Evolutionary conservation across 2,329 filamentous ascomycete genomes (phyloP).

Genomic region (Mycogone perniciosa): DNA sequence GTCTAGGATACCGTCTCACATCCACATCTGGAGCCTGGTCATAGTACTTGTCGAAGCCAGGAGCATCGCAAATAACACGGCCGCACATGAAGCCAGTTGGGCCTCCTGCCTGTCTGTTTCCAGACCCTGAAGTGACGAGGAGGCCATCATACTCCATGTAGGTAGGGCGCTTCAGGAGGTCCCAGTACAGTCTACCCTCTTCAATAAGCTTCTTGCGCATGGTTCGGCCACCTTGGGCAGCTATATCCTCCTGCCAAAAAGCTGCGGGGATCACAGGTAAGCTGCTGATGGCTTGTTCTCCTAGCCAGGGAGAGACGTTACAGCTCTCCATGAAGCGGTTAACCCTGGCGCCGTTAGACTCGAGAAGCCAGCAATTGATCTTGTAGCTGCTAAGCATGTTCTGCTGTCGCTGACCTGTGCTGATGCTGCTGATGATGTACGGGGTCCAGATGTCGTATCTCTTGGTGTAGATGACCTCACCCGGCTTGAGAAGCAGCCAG

Average conservation of each 20-base stretch:
- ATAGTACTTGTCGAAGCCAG: conserved; percentile 34
- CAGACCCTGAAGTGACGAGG: conserved; percentile 27
- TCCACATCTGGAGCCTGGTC: conserved; percentile 21
- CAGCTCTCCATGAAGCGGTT: conserved; percentile 33
- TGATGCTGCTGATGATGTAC: conserved; percentile 34
- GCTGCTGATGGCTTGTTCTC: conserved; percentile 37
- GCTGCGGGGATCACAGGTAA: conserved; percentile 37
- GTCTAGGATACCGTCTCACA: conserved; percentile 4
- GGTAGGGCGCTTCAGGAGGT: conserved; percentile 37
- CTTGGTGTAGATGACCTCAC: conserved; percentile 38
- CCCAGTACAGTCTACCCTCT: conserved; percentile 42
- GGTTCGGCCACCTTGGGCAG: conserved; percentile 24
- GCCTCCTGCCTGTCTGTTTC: conserved; percentile 21
- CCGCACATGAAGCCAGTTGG: conserved; percentile 33
- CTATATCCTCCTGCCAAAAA: conserved; percentile 35
- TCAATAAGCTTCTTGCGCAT: conserved; percentile 33
- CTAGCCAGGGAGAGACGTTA: conserved; percentile 32
- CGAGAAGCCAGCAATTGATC: conserved; percentile 39
- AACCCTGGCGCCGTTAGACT: conserved; percentile 28
- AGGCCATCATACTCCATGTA: conserved; percentile 42
- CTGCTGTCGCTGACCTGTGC: conserved; percentile 10
- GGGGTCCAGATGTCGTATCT: conserved; percentile 35
- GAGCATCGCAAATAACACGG: conserved; percentile 37
- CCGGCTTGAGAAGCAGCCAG: conserved; percentile 42
- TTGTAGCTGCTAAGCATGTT: conserved; percentile 17